Base-by-base conservation (phyloP, 371 early-diverging fungal species). In the Syncephalastrum sp. region DNA sequence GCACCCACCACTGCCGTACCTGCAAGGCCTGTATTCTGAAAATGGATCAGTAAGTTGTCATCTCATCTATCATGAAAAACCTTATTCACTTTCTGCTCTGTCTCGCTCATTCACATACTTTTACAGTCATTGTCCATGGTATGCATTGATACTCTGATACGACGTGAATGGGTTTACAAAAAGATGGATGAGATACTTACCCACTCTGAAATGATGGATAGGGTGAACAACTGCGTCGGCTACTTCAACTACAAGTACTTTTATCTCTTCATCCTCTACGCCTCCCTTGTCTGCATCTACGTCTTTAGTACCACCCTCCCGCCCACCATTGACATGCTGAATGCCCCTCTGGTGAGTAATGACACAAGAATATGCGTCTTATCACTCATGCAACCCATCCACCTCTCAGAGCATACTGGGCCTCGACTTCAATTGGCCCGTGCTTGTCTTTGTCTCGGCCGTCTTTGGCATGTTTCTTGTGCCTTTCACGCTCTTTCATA, bases 161-260 rank as follows among this genome's bases (percentile, higher is more conserved):
- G 7, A 27, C n/a, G n/a, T 27, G 3, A 27, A 27, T 43, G 3
- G 25, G 54, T 21, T 19, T 5, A 12, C 27, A 49, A 49, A 25
- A 14, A 15, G 13, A 49, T 7, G 4, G 25, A 21, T 25, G 25
- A 21, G 21, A 49, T 49, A 25, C 7, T 49, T 24, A 47, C 21
- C 45, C 4, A 17, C 25, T 24, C 1, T 15, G 3, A 24, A 16
- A 33, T 42, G 19, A 69, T 49, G 54, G 59, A 65, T 24, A 85
- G 85, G 87, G 61, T 89, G 17, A 86, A 87, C 59, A 84, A 82
- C 53, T 90, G 89, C 59, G 84, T 91, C 6, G 91, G 91, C 1
- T 86, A 75, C 59, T 53, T 60, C 38, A 91, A 89, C 56, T 78
- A 84, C 60, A 90, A 88, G 65, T 76, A 68, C 59, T 91, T 91